Evolutionary conservation across 2,329 filamentous ascomycete genomes (phyloP).

Genomic region (Fusarium sp.): DNA sequence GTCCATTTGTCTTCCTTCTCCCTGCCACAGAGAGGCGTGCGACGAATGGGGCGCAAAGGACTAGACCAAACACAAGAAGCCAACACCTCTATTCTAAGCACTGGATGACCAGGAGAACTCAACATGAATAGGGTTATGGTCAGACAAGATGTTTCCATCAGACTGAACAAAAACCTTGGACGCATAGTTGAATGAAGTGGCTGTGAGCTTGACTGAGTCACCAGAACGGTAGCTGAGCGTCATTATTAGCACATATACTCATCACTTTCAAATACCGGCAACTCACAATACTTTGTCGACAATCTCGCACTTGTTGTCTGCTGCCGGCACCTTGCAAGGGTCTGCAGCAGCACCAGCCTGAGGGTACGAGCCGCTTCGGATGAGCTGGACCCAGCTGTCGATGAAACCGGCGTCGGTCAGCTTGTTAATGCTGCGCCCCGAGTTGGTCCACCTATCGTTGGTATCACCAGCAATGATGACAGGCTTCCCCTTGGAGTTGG

Average conservation of each 20-base stretch:
- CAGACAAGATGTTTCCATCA: conserved; percentile 64
- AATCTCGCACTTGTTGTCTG: conserved; percentile 64
- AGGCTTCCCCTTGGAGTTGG: conserved; percentile 64
- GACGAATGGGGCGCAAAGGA: neutral
- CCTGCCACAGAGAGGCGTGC: neutral
- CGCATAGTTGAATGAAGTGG: conserved; percentile 63
- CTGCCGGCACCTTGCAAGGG: conserved; percentile 66
- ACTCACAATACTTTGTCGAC: conserved; percentile 68
- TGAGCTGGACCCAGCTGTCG: conserved; percentile 67
- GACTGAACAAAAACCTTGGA: conserved; percentile 63
- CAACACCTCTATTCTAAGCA: neutral
- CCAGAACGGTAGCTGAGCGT: conserved; percentile 57
- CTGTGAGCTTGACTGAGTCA: conserved; percentile 55
- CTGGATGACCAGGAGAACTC: conserved; percentile 52
- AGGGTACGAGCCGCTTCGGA: conserved; percentile 57
- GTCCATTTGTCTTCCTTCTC: neutral
- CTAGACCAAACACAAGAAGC: neutral
- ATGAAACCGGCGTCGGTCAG: conserved; percentile 59
- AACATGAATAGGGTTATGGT: conserved; percentile 71
- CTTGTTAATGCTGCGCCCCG: conserved; percentile 57
- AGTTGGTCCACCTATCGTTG: conserved; percentile 67
- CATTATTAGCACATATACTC: neutral
- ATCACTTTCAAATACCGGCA: neutral
- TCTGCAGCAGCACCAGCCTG: conserved; percentile 47
- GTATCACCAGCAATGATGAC: conserved; percentile 71